phyloP scores from a whole-genome alignment of 1,139 yeast genomes.

The Taphrina pruni region DNA sequence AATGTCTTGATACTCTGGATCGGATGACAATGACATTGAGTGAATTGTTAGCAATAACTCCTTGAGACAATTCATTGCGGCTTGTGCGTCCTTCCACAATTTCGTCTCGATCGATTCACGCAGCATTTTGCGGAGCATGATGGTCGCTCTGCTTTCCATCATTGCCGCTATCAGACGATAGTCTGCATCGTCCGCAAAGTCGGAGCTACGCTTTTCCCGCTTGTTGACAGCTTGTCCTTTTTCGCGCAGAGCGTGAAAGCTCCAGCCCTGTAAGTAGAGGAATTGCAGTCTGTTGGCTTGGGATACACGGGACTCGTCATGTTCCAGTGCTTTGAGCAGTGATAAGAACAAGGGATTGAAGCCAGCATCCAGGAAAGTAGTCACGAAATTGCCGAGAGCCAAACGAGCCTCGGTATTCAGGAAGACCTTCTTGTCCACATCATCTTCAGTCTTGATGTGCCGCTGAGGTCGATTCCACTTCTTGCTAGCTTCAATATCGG shows the following conservation, averaged over 20 bases:
- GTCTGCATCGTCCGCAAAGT: constrained; percentile 51
- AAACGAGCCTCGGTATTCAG: constrained; percentile 53
- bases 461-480: constrained; percentile 60
- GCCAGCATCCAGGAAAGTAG: constrained; percentile 72
- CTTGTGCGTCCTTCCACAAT: constrained; percentile 67
- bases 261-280: constrained; percentile 74
- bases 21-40: constrained; percentile 49
- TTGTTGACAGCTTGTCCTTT: constrained; percentile 48
- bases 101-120: constrained; percentile 58
- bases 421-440: constrained; percentile 46
- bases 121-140: constrained; percentile 64
- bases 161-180: constrained; percentile 72
- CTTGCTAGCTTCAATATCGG: constrained; percentile 65
- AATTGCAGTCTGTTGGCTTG: constrained; percentile 58
- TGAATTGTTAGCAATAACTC: constrained; percentile 58
- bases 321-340: constrained; percentile 60
- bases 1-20: constrained; percentile 56
- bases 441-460: constrained; percentile 44
- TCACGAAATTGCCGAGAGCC: constrained; percentile 58
- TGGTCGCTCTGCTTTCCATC: constrained; percentile 68
- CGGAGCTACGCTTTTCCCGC: constrained; percentile 34
- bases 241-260: constrained; percentile 56
- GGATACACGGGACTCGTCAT: constrained; percentile 53
- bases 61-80: constrained; percentile 71
- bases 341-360: constrained; percentile 69